These are phyloP conservation scores for Plasmopara muralis DNA, from an alignment of 352 stramenopile genomes.

Conservation along the genomic window DNA sequence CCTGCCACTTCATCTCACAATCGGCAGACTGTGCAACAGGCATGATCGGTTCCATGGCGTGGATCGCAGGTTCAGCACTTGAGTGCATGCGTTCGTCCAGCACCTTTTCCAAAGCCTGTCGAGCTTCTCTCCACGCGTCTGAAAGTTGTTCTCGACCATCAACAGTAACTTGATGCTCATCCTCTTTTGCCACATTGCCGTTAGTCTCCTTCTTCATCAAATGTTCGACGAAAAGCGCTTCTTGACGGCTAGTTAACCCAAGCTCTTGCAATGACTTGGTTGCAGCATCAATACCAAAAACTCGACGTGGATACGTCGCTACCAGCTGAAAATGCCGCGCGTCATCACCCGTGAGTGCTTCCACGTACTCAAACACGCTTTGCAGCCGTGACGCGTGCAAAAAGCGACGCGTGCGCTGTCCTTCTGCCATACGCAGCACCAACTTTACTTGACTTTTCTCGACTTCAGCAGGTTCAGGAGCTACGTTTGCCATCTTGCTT, in stretches of 20 bases:
- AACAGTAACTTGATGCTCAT: not conserved
- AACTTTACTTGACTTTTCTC: slow-evolving; percentile 44
- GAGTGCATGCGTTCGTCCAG: slow-evolving; percentile 44
- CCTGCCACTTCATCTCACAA: slow-evolving; percentile 53
- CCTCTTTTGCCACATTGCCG: not conserved
- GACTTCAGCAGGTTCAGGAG: slow-evolving; percentile 32
- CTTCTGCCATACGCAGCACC: slow-evolving; percentile 39
- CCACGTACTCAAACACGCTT: slow-evolving; percentile 45
- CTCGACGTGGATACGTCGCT: slow-evolving; percentile 51
- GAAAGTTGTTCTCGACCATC: slow-evolving; percentile 21
- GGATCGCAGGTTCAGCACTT: slow-evolving; percentile 37
- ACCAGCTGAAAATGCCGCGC: slow-evolving; percentile 39
- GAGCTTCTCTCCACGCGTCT: slow-evolving; percentile 38
- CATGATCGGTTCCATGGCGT: slow-evolving; percentile 65
- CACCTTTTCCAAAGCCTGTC: slow-evolving; percentile 32
- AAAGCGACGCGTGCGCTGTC: slow-evolving; percentile 46
- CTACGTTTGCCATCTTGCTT: slow-evolving; percentile 26
- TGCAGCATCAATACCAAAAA: slow-evolving; percentile 36
- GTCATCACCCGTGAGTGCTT: slow-evolving; percentile 44
- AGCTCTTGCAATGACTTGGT: slow-evolving; percentile 46
- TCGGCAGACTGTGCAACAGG: slow-evolving; percentile 39
- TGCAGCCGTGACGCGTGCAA: slow-evolving; percentile 26
- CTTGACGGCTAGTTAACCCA: slow-evolving; percentile 47
- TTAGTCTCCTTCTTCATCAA: slow-evolving; percentile 7
- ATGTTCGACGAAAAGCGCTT: slow-evolving; percentile 62